Conservation (phyloP, 345 rosid genomes). For the Noccaea bulbosa region DNA sequence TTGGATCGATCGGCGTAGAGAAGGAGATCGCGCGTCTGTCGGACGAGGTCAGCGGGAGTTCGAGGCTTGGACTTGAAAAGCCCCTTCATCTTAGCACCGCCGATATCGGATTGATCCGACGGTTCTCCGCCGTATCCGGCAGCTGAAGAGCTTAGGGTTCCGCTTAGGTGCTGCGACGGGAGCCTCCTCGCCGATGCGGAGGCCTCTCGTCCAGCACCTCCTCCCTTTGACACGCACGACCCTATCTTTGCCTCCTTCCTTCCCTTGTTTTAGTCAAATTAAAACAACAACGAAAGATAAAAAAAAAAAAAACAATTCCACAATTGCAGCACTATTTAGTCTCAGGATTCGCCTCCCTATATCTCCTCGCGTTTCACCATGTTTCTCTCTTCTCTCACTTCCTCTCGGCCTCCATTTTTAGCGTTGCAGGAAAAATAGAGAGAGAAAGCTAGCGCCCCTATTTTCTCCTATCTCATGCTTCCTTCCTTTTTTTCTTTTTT, state of each 20-base stretch:
- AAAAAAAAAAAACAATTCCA: background rate
- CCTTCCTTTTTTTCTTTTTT: background rate
- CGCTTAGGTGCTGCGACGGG: slow-evolving; percentile 42
- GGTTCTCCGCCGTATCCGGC: slow-evolving; percentile 36
- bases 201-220: slow-evolving; percentile 49
- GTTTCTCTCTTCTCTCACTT: slow-evolving; percentile 19
- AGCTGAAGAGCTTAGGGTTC: slow-evolving; percentile 20
- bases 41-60: slow-evolving; percentile 79
- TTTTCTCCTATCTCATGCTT: background rate
- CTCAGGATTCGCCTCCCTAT: slow-evolving; percentile 15
- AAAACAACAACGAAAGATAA: background rate
- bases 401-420: slow-evolving; percentile 33
- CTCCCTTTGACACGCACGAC: slow-evolving; percentile 46
- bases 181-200: slow-evolving; percentile 47
- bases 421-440: slow-evolving; percentile 10
- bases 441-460: background rate
- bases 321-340: background rate
- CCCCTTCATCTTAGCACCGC: slow-evolving; percentile 68
- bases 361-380: slow-evolving; percentile 37
- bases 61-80: slow-evolving; percentile 90
- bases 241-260: slow-evolving; percentile 45
- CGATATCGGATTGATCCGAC: slow-evolving; percentile 42
- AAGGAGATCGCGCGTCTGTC: slow-evolving; percentile 91
- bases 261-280: background rate
- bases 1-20: slow-evolving; percentile 48